Evolutionary conservation across 306 rosid genomes (phyloP).

Genomic region (Aeschynomene evenia): DNA sequence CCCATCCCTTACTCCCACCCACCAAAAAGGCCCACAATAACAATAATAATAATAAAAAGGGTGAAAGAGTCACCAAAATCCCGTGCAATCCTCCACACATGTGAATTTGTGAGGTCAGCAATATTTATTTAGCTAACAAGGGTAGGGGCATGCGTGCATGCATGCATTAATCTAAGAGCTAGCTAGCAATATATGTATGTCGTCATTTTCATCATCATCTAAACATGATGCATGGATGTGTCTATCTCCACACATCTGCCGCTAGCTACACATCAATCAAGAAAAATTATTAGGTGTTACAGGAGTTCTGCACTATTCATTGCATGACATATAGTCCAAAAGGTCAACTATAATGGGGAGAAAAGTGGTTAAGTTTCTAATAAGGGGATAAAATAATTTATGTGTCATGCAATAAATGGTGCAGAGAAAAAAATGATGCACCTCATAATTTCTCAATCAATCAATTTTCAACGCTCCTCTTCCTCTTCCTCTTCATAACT

Average conservation of each 20-base stretch:
- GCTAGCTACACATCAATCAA: too few species aligned
- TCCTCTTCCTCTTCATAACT: not conserved
- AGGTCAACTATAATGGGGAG: too few species aligned
- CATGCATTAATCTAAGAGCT: too few species aligned
- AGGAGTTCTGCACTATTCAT: too few species aligned
- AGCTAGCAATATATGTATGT: too few species aligned
- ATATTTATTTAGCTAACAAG: not conserved
- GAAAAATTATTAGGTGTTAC: too few species aligned
- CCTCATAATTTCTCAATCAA: too few species aligned
- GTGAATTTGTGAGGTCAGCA: constrained; percentile 30
- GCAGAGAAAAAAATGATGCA: too few species aligned
- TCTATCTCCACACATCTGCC: not conserved
- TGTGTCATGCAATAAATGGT: too few species aligned
- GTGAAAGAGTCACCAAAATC: constrained; percentile 32
- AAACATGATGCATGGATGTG: not conserved
- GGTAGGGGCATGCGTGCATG: constrained; percentile 13
- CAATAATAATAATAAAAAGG: not conserved
- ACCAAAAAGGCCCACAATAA: constrained; percentile 21
- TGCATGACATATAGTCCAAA: too few species aligned
- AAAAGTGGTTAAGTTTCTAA: too few species aligned
- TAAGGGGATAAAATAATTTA: too few species aligned
- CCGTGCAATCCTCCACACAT: constrained; percentile 39
- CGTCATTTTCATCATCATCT: constrained; percentile 8
- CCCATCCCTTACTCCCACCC: not conserved
- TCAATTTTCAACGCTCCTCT: constrained; percentile 17